phyloP scores from a whole-genome alignment of 2,329 filamentous ascomycete species.

The Aureobasidium sp. region DNA sequence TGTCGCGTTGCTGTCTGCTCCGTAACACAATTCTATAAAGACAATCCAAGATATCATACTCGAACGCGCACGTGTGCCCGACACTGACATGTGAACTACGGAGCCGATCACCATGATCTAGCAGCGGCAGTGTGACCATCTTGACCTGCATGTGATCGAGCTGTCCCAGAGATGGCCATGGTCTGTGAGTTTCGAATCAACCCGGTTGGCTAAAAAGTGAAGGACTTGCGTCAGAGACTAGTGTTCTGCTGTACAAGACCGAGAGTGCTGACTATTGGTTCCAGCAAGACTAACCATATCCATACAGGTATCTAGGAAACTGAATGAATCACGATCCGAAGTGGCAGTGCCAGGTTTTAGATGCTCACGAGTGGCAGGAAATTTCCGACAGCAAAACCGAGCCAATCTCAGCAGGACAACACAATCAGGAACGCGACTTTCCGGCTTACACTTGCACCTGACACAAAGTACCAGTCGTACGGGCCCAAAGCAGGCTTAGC shows the following conservation, averaged over 20 bases:
- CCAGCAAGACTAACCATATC: neutral
- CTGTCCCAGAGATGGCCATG: neutral
- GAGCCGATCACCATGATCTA: too few species aligned
- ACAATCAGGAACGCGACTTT: neutral
- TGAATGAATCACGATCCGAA: too few species aligned
- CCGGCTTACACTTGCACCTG: neutral
- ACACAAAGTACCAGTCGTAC: neutral
- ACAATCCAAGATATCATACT: too few species aligned
- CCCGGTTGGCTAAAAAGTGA: too few species aligned
- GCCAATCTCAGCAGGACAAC: neutral
- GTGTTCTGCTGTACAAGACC: neutral
- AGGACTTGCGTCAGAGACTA: neutral
- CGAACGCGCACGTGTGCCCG: too few species aligned
- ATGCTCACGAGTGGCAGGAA: neutral
- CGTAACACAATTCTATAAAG: too few species aligned
- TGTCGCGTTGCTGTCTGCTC: too few species aligned
- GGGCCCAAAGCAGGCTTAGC: too few species aligned
- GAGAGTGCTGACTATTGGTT: neutral
- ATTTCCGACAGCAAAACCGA: neutral
- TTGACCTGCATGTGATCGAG: too few species aligned
- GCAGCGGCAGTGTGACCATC: too few species aligned
- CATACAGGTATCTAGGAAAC: neutral
- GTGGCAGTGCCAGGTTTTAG: neutral
- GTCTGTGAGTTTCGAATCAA: neutral
- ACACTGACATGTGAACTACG: too few species aligned